Evolutionary conservation across 2,329 filamentous ascomycete species (phyloP).

Genomic region (Xylariaceae sp.): DNA sequence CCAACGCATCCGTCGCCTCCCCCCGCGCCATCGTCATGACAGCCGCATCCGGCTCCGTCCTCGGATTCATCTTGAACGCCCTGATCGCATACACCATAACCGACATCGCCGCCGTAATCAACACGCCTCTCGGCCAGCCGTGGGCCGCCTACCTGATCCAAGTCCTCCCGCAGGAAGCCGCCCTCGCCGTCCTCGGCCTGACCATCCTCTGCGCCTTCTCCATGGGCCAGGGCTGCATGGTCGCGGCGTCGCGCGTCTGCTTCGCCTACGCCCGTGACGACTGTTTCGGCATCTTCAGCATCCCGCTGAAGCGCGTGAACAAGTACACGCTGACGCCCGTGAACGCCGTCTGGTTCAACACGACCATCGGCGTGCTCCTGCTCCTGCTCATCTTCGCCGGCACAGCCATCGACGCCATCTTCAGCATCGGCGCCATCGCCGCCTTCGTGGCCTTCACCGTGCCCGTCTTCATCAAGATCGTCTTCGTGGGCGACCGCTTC

Average conservation of each 20-base stretch:
- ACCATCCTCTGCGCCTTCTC: constrained; percentile 66
- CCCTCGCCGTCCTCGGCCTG: constrained; percentile 57
- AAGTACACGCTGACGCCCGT: constrained; percentile 58
- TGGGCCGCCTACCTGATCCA: constrained; percentile 67
- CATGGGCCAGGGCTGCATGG: constrained; percentile 70
- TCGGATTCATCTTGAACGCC: constrained; percentile 70
- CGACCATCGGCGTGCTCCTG: constrained; percentile 52
- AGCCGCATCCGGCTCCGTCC: constrained; percentile 57
- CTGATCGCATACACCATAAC: constrained; percentile 68
- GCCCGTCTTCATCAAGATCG: constrained; percentile 54
- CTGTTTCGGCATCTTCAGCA: constrained; percentile 56
- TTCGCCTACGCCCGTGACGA: constrained; percentile 70
- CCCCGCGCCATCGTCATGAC: constrained; percentile 69
- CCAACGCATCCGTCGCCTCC: constrained; percentile 64
- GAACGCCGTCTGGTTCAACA: constrained; percentile 66
- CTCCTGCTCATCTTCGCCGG: constrained; percentile 61
- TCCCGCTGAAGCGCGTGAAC: constrained; percentile 57
- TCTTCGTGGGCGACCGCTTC: constrained; percentile 58
- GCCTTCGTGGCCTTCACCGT: constrained; percentile 59
- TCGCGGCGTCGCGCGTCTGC: constrained; percentile 59
- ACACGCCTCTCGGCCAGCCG: constrained; percentile 59
- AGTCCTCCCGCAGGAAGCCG: constrained; percentile 54
- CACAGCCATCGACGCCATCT: constrained; percentile 61
- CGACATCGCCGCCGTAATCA: constrained; percentile 54
- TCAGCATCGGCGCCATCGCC: constrained; percentile 64